phyloP scores from a whole-genome alignment of 805 yeast genomes.

The Allodekkera sacchari region DNA sequence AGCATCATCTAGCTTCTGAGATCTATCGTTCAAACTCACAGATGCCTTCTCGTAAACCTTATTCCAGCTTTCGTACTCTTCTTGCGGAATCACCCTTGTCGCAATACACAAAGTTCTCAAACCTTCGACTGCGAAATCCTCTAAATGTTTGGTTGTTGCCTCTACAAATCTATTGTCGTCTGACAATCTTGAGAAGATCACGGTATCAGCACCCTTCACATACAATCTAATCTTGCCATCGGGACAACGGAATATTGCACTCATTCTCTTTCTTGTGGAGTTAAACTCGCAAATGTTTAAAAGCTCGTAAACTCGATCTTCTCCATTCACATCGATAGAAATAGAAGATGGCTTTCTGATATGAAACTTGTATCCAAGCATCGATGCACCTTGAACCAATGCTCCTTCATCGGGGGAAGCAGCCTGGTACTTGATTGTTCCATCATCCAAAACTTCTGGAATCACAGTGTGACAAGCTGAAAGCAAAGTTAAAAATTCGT shows the following conservation, averaged over 20 bases:
- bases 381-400: slow-evolving; percentile 91
- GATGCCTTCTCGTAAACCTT: slow-evolving; percentile 66
- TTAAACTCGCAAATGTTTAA: slow-evolving; percentile 93
- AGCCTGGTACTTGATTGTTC: slow-evolving; percentile 85
- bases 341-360: slow-evolving; percentile 82
- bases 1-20: slow-evolving; percentile 70
- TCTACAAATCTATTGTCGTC: slow-evolving; percentile 71
- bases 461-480: slow-evolving; percentile 97
- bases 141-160: slow-evolving; percentile 77
- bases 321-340: slow-evolving; percentile 49
- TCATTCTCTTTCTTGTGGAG: slow-evolving; percentile 96
- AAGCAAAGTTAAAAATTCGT: slow-evolving; percentile 72
- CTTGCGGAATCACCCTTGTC: slow-evolving; percentile 66
- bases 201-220: slow-evolving; percentile 98
- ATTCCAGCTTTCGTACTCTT: slow-evolving; percentile 71
- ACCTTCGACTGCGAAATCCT: slow-evolving; percentile 96
- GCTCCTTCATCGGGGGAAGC: slow-evolving; percentile 99
- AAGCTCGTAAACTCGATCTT: slow-evolving; percentile 58
- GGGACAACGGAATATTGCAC: slow-evolving; percentile 88
- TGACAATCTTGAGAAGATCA: slow-evolving; percentile 76
- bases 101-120: slow-evolving; percentile 92
- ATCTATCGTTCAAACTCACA: slow-evolving; percentile 68
- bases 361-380: slow-evolving; percentile 73
- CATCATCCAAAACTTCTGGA: slow-evolving; percentile 67
- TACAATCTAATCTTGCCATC: slow-evolving; percentile 84